phyloP scores from a whole-genome alignment of 768 basidiomycete genomes.

The Dentipellis sp. region DNA sequence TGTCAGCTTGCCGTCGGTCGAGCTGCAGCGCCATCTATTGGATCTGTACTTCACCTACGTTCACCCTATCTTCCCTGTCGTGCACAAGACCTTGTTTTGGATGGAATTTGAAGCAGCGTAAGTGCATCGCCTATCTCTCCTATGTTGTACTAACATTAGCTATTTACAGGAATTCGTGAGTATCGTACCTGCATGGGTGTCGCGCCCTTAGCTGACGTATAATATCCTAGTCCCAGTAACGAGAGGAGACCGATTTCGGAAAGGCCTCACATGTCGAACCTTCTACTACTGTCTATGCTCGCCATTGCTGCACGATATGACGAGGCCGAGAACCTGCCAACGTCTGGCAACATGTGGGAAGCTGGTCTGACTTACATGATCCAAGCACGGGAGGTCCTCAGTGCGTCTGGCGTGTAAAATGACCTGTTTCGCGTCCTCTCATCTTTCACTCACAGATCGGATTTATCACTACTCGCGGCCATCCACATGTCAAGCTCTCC shows the following conservation, averaged over 20 bases:
- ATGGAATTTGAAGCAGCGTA: constrained; percentile 37
- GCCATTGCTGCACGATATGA: constrained; percentile 71
- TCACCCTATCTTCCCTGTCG: constrained; percentile 75
- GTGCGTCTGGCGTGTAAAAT: constrained; percentile 26
- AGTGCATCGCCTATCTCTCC: not conserved
- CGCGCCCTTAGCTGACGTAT: not conserved
- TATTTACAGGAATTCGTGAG: constrained; percentile 8
- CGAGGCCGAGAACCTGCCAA: constrained; percentile 34
- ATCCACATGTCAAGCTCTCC: constrained; percentile 72
- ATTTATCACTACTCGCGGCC: constrained; percentile 59
- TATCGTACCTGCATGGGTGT: not conserved
- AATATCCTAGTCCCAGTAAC: not conserved
- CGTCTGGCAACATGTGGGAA: constrained; percentile 57
- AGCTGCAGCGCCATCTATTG: constrained; percentile 59
- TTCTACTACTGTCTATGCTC: constrained; percentile 75
- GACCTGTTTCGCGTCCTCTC: not conserved
- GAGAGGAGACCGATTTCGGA: constrained; percentile 23
- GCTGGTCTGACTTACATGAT: constrained; percentile 57
- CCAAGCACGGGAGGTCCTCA: constrained; percentile 52
- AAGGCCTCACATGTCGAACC: constrained; percentile 40
- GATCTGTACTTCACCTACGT: constrained; percentile 76
- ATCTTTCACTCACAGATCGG: constrained; percentile 31
- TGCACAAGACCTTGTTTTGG: constrained; percentile 66
- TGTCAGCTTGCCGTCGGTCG: constrained; percentile 48
- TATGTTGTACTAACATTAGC: not conserved